phyloP scores from a whole-genome alignment of 768 basidiomycete genomes.

The Phanerochaete sordida region DNA sequence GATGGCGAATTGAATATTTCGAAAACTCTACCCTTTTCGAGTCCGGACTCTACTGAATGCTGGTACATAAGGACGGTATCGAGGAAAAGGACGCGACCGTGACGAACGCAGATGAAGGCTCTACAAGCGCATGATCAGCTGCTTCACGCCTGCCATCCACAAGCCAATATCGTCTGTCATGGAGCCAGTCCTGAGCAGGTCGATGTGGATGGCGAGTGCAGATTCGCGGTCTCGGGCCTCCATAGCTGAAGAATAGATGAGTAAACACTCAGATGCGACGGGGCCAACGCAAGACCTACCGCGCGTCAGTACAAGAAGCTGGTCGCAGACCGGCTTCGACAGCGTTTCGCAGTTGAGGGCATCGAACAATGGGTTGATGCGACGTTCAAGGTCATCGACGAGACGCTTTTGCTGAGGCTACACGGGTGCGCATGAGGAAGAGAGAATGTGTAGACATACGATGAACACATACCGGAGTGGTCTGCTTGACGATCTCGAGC shows the following conservation, averaged over 20 bases:
- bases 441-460: no score
- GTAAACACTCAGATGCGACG: background rate
- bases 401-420: constrained; percentile 85
- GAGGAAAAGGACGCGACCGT: background rate
- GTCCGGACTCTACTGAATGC: constrained; percentile 2
- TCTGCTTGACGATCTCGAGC: constrained; percentile 65
- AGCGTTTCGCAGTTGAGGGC: constrained; percentile 88
- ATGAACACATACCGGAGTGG: constrained; percentile 63
- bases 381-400: constrained; percentile 81
- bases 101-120: no score
- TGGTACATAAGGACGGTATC: background rate
- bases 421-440: no score
- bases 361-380: constrained; percentile 85
- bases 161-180: constrained; percentile 79
- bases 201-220: constrained; percentile 82
- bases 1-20: background rate
- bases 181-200: constrained; percentile 75
- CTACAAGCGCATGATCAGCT: constrained; percentile 71
- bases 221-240: constrained; percentile 70
- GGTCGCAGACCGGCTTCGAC: constrained; percentile 64
- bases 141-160: constrained; percentile 90
- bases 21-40: constrained; percentile 1
- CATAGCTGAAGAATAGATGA: constrained; percentile 56
- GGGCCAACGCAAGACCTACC: constrained; percentile 43
- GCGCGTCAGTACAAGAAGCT: constrained; percentile 64